Conservation (phyloP, 208 protist species). For the Herpetomonas samuelpessoai region DNA sequence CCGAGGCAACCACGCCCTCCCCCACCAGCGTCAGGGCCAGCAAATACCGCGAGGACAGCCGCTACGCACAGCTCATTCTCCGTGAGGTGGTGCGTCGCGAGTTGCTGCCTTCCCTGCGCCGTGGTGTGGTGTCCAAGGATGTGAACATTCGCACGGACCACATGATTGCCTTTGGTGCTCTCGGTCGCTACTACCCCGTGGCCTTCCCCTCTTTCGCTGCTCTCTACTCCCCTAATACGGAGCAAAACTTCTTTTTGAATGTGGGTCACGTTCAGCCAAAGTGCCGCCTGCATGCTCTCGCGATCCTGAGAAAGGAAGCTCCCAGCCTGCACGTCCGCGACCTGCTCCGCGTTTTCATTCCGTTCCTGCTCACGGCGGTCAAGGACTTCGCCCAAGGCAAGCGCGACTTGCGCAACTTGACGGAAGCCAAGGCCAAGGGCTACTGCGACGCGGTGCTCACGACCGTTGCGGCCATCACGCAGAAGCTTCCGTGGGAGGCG, state of each 20-base stretch:
- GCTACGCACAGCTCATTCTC: constrained; percentile 46
- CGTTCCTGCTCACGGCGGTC: constrained; percentile 77
- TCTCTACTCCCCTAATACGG: constrained; percentile 73
- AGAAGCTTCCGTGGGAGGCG: constrained; percentile 78
- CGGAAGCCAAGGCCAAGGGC: constrained; percentile 76
- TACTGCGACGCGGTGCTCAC: constrained; percentile 79
- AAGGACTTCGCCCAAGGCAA: constrained; percentile 90
- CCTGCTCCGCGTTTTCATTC: constrained; percentile 83
- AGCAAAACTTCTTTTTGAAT: constrained; percentile 83
- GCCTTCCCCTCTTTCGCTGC: constrained; percentile 69
- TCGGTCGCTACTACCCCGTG: constrained; percentile 54
- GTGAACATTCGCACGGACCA: constrained; percentile 70
- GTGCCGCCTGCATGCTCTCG: constrained; percentile 77
- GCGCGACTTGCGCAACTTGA: constrained; percentile 71
- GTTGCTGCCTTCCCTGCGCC: constrained; percentile 77
- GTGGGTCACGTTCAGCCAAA: constrained; percentile 79
- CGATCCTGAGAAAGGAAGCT: constrained; percentile 51
- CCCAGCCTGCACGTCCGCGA: constrained; percentile 65
- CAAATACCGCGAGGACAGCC: constrained; percentile 2
- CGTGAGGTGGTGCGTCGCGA: constrained; percentile 63
- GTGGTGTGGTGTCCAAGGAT: constrained; percentile 75
- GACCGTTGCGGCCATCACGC: constrained; percentile 67
- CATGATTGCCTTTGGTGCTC: constrained; percentile 65
- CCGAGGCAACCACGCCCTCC: background rate
- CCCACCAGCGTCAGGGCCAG: constrained; percentile 8